Conservation (phyloP, 176 grass and related monocot species). For the Aechmea fasciata region DNA sequence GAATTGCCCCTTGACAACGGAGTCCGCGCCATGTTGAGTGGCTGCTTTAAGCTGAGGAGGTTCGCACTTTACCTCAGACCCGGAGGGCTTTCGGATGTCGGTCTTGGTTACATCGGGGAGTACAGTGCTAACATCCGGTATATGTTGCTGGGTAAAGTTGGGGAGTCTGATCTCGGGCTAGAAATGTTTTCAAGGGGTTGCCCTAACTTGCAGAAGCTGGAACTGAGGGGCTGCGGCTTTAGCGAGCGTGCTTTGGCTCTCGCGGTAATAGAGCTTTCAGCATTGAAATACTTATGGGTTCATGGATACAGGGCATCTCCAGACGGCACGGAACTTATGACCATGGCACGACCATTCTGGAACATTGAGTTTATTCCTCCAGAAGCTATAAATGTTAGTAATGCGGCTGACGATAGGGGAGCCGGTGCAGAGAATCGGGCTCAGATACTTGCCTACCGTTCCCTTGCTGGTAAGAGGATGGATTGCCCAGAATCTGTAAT, state of each 20-base stretch:
- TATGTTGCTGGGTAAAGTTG: slow-evolving; percentile 88
- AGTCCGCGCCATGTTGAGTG: slow-evolving; percentile 62
- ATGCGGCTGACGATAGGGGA: slow-evolving; percentile 14
- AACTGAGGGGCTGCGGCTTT: slow-evolving; percentile 79
- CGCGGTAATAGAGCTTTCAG: slow-evolving; percentile 52
- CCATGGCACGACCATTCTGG: slow-evolving; percentile 83
- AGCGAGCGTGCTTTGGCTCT: slow-evolving; percentile 64
- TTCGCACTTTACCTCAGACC: slow-evolving; percentile 94
- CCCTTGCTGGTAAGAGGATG: slow-evolving; percentile 68
- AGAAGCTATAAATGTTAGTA: neutral
- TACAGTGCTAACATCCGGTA: slow-evolving; percentile 49
- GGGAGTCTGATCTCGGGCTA: slow-evolving; percentile 60
- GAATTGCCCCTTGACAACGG: slow-evolving; percentile 83
- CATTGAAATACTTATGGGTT: slow-evolving; percentile 93
- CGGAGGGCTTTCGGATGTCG: slow-evolving; percentile 69
- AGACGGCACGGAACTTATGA: slow-evolving; percentile 45
- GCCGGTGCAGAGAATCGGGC: slow-evolving; percentile 31
- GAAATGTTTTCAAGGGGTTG: slow-evolving; percentile 46
- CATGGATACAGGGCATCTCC: slow-evolving; percentile 75
- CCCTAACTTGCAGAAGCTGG: slow-evolving; percentile 85
- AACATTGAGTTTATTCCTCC: slow-evolving; percentile 89
- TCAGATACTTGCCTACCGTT: slow-evolving; percentile 94
- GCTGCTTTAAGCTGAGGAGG: slow-evolving; percentile 77
- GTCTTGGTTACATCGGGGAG: slow-evolving; percentile 79
- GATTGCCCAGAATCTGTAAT: slow-evolving; percentile 63